These are phyloP conservation scores for Gloeophyllum trabeum DNA, from an alignment of 768 basidiomycete species.

Conservation along the genomic window DNA sequence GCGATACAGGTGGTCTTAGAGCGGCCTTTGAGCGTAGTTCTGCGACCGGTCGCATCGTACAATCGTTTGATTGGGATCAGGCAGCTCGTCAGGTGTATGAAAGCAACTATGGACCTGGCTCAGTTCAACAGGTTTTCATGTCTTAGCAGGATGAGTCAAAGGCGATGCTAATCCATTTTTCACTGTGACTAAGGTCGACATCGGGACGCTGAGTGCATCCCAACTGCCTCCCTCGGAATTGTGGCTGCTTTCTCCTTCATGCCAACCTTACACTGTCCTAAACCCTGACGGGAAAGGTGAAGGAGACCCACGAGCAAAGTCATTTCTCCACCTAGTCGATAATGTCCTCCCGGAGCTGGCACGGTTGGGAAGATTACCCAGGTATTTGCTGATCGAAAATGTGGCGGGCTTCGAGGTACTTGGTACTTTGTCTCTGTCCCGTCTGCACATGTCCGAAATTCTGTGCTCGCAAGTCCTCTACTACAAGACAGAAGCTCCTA, in stretches of 20 bases:
- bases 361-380: conserved; percentile 32
- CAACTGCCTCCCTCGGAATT: conserved; percentile 36
- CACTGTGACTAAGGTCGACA: conserved; percentile 38
- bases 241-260: conserved; percentile 76
- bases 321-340: conserved; percentile 63
- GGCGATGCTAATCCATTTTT: background rate
- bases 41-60: conserved; percentile 34
- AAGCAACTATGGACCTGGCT: conserved; percentile 39
- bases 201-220: conserved; percentile 39
- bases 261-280: conserved; percentile 71
- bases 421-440: conserved; percentile 6
- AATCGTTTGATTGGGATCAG: conserved; percentile 82
- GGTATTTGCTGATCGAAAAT: conserved; percentile 61
- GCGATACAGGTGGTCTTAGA: conserved; percentile 62
- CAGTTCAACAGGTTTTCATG: conserved; percentile 38
- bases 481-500: conserved; percentile 45
- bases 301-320: conserved; percentile 61
- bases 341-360: conserved; percentile 50
- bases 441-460: background rate
- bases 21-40: conserved; percentile 46
- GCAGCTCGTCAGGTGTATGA: conserved; percentile 59
- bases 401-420: conserved; percentile 76
- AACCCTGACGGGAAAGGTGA: conserved; percentile 64
- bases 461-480: conserved; percentile 67
- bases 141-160: background rate